These are phyloP conservation scores for Serendipita indica DNA, from an alignment of 768 basidiomycete genomes.

Conservation along the genomic window DNA sequence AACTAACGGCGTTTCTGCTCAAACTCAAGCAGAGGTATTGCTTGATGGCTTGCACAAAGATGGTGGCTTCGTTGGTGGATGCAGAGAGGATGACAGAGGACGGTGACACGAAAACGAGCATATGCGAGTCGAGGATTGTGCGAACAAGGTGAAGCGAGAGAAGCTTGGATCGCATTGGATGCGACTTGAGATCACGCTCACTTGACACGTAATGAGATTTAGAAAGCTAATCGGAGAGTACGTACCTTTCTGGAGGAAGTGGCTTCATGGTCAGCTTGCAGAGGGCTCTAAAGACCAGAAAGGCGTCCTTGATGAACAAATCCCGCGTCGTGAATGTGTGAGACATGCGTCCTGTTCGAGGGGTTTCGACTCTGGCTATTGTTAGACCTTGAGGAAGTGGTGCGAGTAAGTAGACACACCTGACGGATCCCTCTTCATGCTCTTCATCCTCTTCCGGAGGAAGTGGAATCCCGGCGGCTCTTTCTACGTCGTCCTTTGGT, in stretches of 20 bases:
- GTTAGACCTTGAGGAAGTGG: not conserved
- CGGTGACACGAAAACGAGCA: constrained; percentile 79
- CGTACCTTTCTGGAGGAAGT: constrained; percentile 79
- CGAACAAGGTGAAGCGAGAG: constrained; percentile 89
- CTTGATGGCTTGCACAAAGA: constrained; percentile 85
- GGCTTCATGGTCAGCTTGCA: constrained; percentile 99
- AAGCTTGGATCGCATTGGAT: constrained; percentile 93
- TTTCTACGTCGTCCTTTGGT: not conserved
- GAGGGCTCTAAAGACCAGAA: constrained; percentile 89
- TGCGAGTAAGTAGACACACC: not conserved
- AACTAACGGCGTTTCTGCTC: constrained; percentile 88
- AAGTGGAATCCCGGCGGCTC: not conserved
- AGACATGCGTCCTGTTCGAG: constrained; percentile 19
- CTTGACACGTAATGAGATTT: constrained; percentile 27
- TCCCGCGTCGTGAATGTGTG: constrained; percentile 61
- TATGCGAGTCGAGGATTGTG: constrained; percentile 81
- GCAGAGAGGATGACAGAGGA: constrained; percentile 83
- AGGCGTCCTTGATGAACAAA: constrained; percentile 91
- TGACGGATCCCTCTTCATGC: not conserved
- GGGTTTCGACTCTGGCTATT: not conserved
- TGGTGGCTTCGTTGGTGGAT: constrained; percentile 72
- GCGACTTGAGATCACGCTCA: constrained; percentile 90
- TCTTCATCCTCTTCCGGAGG: not conserved
- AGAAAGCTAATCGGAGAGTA: not conserved
- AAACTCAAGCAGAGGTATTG: constrained; percentile 89